phyloP scores from a whole-genome alignment of 352 stramenopile genomes.

The Pythium apleroticum region DNA sequence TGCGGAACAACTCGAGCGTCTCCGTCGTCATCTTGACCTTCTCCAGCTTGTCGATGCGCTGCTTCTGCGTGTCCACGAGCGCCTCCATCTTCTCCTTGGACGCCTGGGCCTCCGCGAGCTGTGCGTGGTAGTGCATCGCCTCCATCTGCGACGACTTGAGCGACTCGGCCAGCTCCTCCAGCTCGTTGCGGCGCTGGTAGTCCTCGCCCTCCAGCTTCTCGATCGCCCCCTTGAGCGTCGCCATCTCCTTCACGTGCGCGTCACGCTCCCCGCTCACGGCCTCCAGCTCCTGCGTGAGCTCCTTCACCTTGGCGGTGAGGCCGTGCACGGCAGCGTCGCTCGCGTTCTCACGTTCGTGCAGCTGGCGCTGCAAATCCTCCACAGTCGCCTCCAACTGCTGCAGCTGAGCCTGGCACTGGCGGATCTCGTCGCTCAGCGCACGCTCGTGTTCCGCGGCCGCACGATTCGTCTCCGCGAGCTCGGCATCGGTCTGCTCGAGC shows the following conservation, averaged over 20 bases:
- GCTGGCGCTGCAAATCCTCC: constrained; percentile 20
- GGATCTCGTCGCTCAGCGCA: constrained; percentile 30
- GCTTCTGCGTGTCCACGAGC: constrained; percentile 51
- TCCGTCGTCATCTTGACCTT: constrained; percentile 85
- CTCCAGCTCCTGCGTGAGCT: constrained; percentile 26
- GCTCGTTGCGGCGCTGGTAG: constrained; percentile 43
- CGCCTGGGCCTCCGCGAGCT: constrained; percentile 41
- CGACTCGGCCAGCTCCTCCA: constrained; percentile 49
- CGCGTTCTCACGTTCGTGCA: constrained; percentile 12
- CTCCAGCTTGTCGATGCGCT: constrained; percentile 75
- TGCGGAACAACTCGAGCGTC: constrained; percentile 66
- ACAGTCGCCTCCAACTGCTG: constrained; percentile 13
- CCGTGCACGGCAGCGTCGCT: constrained; percentile 14
- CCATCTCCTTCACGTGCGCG: constrained; percentile 27
- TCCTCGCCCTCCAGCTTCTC: constrained; percentile 58
- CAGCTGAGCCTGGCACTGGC: constrained; percentile 33
- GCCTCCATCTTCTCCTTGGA: constrained; percentile 47
- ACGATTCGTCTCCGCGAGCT: constrained; percentile 36
- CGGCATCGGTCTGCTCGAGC: constrained; percentile 37
- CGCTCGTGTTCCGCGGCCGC: constrained; percentile 29
- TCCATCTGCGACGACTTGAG: constrained; percentile 61
- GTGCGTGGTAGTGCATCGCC: constrained; percentile 47
- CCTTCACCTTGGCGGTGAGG: constrained; percentile 30
- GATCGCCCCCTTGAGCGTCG: constrained; percentile 40
- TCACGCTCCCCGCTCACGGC: constrained; percentile 18